Conservation (phyloP, 129 eudicot species). For the Helianthus tuberosus region DNA sequence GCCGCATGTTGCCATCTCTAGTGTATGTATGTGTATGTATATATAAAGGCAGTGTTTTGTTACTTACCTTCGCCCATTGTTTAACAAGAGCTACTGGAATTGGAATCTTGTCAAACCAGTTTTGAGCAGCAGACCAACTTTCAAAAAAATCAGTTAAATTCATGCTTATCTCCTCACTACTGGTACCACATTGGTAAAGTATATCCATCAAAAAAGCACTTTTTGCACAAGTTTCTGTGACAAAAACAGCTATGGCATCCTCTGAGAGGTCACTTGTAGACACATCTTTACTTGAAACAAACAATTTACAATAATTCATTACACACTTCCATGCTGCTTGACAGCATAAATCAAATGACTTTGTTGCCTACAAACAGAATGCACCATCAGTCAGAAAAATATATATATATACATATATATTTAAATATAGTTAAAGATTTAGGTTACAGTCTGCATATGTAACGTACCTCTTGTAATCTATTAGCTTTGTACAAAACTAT, state of each 20-base stretch:
- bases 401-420: background rate
- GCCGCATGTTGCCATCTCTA: no score
- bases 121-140: constrained; percentile 75
- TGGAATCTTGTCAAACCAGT: constrained; percentile 53
- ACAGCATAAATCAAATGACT: constrained; percentile 60
- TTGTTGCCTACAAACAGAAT: constrained; percentile 58
- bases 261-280: no score
- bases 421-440: background rate
- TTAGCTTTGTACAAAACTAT: constrained; percentile 57
- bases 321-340: constrained; percentile 77
- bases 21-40: no score
- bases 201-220: constrained; percentile 70
- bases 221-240: constrained; percentile 57
- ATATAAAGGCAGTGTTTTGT: background rate
- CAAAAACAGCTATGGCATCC: constrained; percentile 47
- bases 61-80: constrained; percentile 91
- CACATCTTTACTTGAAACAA: constrained; percentile 39
- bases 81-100: constrained; percentile 62
- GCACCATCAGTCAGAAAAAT: constrained; percentile 20
- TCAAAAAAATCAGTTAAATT: constrained; percentile 47
- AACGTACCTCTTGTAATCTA: constrained; percentile 71
- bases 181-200: constrained; percentile 52
- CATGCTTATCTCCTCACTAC: constrained; percentile 41
- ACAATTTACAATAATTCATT: constrained; percentile 43
- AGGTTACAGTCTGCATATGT: constrained; percentile 5